phyloP scores from a whole-genome alignment of 1,139 yeast species.

The Kurtzmaniella quercitrusa region DNA sequence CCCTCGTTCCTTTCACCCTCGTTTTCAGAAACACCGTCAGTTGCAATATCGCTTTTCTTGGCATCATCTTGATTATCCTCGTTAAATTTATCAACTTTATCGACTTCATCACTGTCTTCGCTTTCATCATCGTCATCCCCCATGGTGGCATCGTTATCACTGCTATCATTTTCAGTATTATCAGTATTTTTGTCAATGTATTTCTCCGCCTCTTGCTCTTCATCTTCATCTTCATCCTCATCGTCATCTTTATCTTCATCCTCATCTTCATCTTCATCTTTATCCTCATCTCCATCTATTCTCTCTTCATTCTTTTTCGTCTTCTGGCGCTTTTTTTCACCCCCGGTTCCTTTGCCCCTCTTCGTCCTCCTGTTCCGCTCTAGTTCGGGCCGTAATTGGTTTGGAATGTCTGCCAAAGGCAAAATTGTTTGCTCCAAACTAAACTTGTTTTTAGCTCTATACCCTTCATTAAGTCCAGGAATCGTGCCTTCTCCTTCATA shows the following conservation, averaged over 20 bases:
- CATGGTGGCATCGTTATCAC: neutral
- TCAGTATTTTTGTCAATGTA: no score
- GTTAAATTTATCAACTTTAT: conserved; percentile 5
- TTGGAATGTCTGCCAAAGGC: conserved; percentile 16
- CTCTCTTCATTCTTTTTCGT: neutral
- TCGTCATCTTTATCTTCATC: conserved; percentile 2
- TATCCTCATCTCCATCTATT: neutral
- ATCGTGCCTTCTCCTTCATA: conserved; percentile 4
- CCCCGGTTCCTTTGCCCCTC: neutral
- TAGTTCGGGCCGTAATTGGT: conserved; percentile 15
- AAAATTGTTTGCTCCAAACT: conserved; percentile 18
- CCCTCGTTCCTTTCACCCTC: no score
- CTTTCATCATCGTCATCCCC: conserved; percentile 5
- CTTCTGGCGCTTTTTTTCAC: neutral
- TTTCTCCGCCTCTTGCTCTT: conserved; percentile 5
- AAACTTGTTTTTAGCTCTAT: conserved; percentile 14
- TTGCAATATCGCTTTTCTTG: neutral
- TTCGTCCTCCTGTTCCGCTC: neutral
- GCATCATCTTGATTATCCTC: neutral
- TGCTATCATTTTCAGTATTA: neutral
- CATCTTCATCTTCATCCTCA: conserved; percentile 6
- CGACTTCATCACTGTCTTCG: conserved; percentile 7
- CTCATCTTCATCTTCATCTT: neutral
- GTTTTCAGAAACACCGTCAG: neutral
- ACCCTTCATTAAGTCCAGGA: conserved; percentile 21